A percentile compares a stretch with the other conserved stretches of the same genome.
phyloP scores from a whole-genome alignment of 208 protist species.

The Crithidia fasciculata region DNA sequence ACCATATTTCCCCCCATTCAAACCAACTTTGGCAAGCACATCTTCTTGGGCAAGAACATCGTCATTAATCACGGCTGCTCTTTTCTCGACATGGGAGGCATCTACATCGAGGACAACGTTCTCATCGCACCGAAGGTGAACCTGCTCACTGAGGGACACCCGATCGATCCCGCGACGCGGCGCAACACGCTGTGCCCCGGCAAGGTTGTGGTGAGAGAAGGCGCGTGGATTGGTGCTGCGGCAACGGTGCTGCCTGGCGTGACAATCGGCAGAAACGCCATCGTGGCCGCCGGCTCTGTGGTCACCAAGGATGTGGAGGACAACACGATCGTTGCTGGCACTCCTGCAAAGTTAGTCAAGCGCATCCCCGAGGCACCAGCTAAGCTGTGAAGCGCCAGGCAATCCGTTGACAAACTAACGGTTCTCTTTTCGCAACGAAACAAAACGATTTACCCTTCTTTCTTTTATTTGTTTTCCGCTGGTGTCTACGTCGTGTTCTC shows the following conservation, averaged over 20 bases:
- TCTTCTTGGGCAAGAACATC: constrained; percentile 59
- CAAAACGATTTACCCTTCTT: background rate
- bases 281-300: constrained; percentile 81
- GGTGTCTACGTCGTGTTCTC: background rate
- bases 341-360: constrained; percentile 62
- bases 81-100: constrained; percentile 66
- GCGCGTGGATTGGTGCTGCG: constrained; percentile 70
- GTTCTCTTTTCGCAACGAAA: background rate
- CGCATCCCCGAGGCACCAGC: constrained; percentile 8
- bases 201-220: constrained; percentile 52
- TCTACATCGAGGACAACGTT: constrained; percentile 65
- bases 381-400: background rate
- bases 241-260: constrained; percentile 72
- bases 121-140: constrained; percentile 69
- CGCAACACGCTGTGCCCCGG: constrained; percentile 40
- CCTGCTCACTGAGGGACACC: constrained; percentile 82
- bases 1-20: constrained; percentile 70
- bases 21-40: constrained; percentile 85
- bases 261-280: constrained; percentile 65
- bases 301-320: constrained; percentile 81
- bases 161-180: constrained; percentile 40
- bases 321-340: constrained; percentile 78
- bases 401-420: background rate
- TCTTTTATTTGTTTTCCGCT: constrained; percentile 6
- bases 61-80: constrained; percentile 73